Evolutionary conservation across 176 grass and related monocot genomes (phyloP).

Genomic region (Juncus effusus): DNA sequence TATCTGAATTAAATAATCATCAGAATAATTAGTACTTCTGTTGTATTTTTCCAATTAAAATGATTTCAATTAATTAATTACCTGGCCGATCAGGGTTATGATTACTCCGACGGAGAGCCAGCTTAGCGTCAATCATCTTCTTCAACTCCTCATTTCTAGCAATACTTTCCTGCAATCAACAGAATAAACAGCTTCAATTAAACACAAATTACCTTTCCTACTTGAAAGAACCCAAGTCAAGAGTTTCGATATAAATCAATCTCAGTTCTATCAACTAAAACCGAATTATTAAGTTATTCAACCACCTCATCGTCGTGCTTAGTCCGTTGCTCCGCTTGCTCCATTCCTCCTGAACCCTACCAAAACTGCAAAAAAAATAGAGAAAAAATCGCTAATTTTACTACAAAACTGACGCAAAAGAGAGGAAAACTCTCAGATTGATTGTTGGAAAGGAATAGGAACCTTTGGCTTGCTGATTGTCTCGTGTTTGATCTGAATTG

Average conservation of each 20-base stretch:
- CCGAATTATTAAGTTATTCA: too few relatives aligned
- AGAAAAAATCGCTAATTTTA: not conserved
- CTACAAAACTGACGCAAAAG: not conserved
- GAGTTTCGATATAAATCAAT: not conserved
- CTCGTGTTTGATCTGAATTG: not conserved
- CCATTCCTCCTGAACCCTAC: slow-evolving; percentile 44
- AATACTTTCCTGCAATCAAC: slow-evolving; percentile 53
- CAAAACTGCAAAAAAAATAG: slow-evolving; percentile 12
- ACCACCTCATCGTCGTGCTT: slow-evolving; percentile 87
- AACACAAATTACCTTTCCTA: not conserved
- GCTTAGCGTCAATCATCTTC: slow-evolving; percentile 71
- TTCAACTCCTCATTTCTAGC: slow-evolving; percentile 76
- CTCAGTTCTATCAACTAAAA: slow-evolving; percentile 9
- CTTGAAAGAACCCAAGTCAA: slow-evolving; percentile 1
- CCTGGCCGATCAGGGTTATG: slow-evolving; percentile 93
- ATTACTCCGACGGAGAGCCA: slow-evolving; percentile 65
- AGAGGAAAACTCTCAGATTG: not conserved
- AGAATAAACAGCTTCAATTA: slow-evolving; percentile 5
- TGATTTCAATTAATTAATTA: slow-evolving; percentile 24
- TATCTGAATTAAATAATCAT: slow-evolving; percentile 61
- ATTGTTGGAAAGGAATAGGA: not conserved
- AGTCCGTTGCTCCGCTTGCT: slow-evolving; percentile 44
- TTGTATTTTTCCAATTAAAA: not conserved
- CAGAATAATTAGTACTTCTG: slow-evolving; percentile 17
- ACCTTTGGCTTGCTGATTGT: not conserved